Percentiles rank a stretch among this genome's conserved stretches.
Conservation (phyloP, 2,329 filamentous ascomycete species). For the Aurifilum marmelostoma region DNA sequence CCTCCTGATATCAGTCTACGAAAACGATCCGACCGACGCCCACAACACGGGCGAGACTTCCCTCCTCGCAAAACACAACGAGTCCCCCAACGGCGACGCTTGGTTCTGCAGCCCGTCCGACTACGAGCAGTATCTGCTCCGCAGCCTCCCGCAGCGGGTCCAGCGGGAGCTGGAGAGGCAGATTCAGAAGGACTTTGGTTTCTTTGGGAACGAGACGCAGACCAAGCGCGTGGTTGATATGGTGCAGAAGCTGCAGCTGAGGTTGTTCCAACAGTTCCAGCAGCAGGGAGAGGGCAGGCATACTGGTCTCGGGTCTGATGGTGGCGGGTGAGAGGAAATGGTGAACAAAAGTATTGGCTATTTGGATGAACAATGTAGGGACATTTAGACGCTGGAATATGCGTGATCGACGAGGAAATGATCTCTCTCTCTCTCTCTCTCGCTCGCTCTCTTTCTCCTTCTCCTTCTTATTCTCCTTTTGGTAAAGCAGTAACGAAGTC, state of each 20-base stretch:
- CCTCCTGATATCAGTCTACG: conserved; percentile 21
- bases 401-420: too few species aligned
- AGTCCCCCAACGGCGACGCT: not conserved
- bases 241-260: conserved; percentile 27
- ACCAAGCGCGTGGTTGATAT: conserved; percentile 28
- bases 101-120: conserved; percentile 29
- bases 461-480: too few species aligned
- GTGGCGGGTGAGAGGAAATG: not conserved
- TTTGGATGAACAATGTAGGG: too few species aligned
- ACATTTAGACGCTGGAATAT: too few species aligned
- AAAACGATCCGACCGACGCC: conserved; percentile 18
- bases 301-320: not conserved
- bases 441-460: too few species aligned
- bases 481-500: not conserved
- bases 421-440: too few species aligned
- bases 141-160: conserved; percentile 25
- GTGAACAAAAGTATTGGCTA: not conserved
- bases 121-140: conserved; percentile 27
- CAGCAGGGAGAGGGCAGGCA: conserved; percentile 12
- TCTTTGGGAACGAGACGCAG: conserved; percentile 28
- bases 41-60: not conserved
- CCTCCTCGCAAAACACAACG: not conserved
- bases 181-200: conserved; percentile 27
- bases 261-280: conserved; percentile 26
- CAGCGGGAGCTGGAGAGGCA: conserved; percentile 29